Percentiles rank a stretch among this genome's conserved stretches.
These are phyloP conservation scores for Camptophora hylomeconis DNA, from an alignment of 2,329 filamentous ascomycete species.

Conservation along the genomic window DNA sequence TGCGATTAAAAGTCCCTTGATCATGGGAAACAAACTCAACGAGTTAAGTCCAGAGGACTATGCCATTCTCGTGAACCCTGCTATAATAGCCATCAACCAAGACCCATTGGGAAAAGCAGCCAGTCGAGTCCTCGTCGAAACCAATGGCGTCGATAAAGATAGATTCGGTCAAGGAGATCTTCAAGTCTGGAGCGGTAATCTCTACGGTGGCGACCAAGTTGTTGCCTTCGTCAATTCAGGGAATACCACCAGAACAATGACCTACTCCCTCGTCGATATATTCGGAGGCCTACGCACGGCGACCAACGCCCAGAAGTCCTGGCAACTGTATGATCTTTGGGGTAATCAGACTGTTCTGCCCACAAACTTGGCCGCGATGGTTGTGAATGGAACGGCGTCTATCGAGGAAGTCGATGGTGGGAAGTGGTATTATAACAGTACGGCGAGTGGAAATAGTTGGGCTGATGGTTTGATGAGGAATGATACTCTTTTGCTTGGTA, in stretches of 20 bases:
- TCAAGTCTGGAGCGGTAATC: conserved; percentile 36
- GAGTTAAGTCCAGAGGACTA: conserved; percentile 28
- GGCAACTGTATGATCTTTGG: conserved; percentile 45
- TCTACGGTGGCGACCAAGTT: conserved; percentile 34
- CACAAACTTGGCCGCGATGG: conserved; percentile 28
- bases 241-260: conserved; percentile 31
- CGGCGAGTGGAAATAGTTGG: conserved; percentile 31
- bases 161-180: conserved; percentile 33
- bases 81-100: conserved; percentile 37
- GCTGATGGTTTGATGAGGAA: conserved; percentile 32
- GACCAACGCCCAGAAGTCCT: conserved; percentile 28
- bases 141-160: conserved; percentile 28
- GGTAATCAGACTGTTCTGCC: conserved; percentile 36
- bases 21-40: conserved; percentile 35
- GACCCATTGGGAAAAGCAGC: conserved; percentile 31
- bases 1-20: conserved; percentile 32
- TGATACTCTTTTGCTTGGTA: conserved; percentile 33
- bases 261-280: conserved; percentile 39
- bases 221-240: conserved; percentile 40
- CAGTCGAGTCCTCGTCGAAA: conserved; percentile 32
- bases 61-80: conserved; percentile 35
- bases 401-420: conserved; percentile 21
- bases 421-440: conserved; percentile 35
- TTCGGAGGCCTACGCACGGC: conserved; percentile 35
- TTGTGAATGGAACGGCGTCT: conserved; percentile 27